phyloP scores from a whole-genome alignment of 305 asterid species.

The Fraxinus velutina region DNA sequence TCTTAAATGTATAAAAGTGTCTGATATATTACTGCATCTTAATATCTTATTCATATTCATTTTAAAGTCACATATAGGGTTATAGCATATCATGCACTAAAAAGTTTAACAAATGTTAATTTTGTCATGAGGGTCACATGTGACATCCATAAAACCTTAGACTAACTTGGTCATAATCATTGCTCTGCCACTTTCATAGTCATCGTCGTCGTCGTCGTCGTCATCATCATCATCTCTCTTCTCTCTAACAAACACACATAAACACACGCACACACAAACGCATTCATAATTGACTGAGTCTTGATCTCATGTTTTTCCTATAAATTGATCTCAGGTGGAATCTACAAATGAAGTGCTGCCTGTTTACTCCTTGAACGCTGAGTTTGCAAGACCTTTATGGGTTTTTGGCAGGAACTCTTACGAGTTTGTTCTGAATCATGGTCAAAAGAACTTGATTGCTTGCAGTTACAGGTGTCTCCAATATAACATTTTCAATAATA shows the following conservation, averaged over 20 bases:
- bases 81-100: neutral
- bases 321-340: conserved; percentile 53
- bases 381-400: conserved; percentile 90
- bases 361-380: conserved; percentile 68
- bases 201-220: neutral
- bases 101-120: neutral
- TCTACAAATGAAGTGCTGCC: conserved; percentile 70
- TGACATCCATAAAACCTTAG: conserved; percentile 4
- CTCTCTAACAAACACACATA: neutral
- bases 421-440: conserved; percentile 56
- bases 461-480: conserved; percentile 77
- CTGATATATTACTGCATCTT: neutral
- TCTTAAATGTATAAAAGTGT: neutral
- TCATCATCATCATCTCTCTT: neutral
- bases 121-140: neutral
- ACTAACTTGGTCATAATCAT: neutral
- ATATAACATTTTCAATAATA: neutral
- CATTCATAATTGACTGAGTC: neutral
- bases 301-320: conserved; percentile 24
- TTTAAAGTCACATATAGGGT: neutral
- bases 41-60: neutral
- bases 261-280: neutral
- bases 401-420: conserved; percentile 78
- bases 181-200: neutral
- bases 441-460: conserved; percentile 55